Evolutionary conservation across 2,329 filamentous ascomycete species (phyloP).

Genomic region (Cladosporium sp.): DNA sequence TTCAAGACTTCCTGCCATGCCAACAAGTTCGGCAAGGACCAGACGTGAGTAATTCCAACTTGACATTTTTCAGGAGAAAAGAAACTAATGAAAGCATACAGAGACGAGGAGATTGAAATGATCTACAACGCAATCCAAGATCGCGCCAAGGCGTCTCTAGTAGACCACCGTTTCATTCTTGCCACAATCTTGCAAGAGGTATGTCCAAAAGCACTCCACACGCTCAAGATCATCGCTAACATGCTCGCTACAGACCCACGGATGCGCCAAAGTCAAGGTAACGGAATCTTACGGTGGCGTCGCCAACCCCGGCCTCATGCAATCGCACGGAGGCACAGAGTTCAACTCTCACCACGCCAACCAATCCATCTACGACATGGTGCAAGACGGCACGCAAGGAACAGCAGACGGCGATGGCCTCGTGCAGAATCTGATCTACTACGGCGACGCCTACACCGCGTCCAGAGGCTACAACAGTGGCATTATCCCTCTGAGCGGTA

Average conservation of each 20-base stretch:
- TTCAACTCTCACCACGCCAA: constrained; percentile 36
- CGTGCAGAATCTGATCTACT: constrained; percentile 38
- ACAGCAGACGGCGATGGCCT: constrained; percentile 46
- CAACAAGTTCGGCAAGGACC: constrained; percentile 34
- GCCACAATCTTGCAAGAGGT: constrained; percentile 48
- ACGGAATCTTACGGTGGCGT: constrained; percentile 42
- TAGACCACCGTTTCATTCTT: constrained; percentile 46
- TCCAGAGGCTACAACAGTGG: constrained; percentile 54
- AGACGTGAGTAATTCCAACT: background rate
- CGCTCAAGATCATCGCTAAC: background rate
- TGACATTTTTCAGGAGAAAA: background rate
- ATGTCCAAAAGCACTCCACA: background rate
- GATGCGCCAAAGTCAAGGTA: constrained; percentile 44
- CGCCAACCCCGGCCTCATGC: constrained; percentile 50
- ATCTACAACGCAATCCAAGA: constrained; percentile 41
- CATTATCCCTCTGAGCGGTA: constrained; percentile 32
- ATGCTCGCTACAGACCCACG: constrained; percentile 33
- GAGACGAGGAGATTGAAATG: constrained; percentile 38
- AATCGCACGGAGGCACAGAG: constrained; percentile 42
- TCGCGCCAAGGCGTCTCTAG: constrained; percentile 35
- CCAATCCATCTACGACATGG: constrained; percentile 40
- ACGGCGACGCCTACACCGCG: constrained; percentile 42
- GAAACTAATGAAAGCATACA: constrained; percentile 17
- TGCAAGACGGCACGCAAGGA: constrained; percentile 47
- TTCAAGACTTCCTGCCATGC: constrained; percentile 37